A percentile compares a stretch with the other conserved stretches of the same genome.
phyloP scores from a whole-genome alignment of 768 basidiomycete species.

The Mycena chlorophos region DNA sequence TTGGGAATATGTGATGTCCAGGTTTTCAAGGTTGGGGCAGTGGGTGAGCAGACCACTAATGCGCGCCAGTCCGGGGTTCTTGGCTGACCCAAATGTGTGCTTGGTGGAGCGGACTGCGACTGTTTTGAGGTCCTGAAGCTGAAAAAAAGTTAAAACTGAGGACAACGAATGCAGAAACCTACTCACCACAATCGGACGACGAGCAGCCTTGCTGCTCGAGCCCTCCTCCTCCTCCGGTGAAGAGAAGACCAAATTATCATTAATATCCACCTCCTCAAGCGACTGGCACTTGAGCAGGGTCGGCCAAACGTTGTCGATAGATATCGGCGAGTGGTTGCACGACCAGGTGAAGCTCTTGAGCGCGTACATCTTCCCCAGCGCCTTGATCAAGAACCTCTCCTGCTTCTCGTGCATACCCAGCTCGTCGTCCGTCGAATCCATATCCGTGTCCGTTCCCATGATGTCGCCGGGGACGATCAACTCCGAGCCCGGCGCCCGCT shows the following conservation, averaged over 20 bases:
- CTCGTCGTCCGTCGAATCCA: constrained; percentile 63
- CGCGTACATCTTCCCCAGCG: constrained; percentile 53
- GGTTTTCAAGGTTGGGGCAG: constrained; percentile 56
- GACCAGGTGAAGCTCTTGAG: constrained; percentile 58
- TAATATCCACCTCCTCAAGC: constrained; percentile 50
- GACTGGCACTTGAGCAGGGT: constrained; percentile 47
- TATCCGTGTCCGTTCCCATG: constrained; percentile 51
- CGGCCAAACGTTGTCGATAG: constrained; percentile 56
- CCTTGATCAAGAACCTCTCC: constrained; percentile 51
- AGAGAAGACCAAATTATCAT: constrained; percentile 54
- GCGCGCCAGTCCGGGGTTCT: constrained; percentile 50
- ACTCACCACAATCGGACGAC: constrained; percentile 25
- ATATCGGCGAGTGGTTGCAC: constrained; percentile 62
- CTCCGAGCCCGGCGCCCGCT: constrained; percentile 37
- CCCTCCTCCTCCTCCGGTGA: constrained; percentile 5
- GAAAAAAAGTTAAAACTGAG: neutral
- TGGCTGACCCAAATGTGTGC: constrained; percentile 54
- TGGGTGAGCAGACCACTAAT: constrained; percentile 52
- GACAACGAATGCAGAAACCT: constrained; percentile 12
- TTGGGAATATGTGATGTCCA: constrained; percentile 46
- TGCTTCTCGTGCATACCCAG: constrained; percentile 59
- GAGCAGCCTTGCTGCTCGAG: constrained; percentile 12
- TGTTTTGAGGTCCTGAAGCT: constrained; percentile 49
- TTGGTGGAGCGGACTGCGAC: constrained; percentile 53
- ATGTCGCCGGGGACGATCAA: constrained; percentile 45